A percentile compares a stretch with the other conserved stretches of the same genome.
Evolutionary conservation across 75 land plant species (phyloP).

Genomic region (Pinus albicaulis): DNA sequence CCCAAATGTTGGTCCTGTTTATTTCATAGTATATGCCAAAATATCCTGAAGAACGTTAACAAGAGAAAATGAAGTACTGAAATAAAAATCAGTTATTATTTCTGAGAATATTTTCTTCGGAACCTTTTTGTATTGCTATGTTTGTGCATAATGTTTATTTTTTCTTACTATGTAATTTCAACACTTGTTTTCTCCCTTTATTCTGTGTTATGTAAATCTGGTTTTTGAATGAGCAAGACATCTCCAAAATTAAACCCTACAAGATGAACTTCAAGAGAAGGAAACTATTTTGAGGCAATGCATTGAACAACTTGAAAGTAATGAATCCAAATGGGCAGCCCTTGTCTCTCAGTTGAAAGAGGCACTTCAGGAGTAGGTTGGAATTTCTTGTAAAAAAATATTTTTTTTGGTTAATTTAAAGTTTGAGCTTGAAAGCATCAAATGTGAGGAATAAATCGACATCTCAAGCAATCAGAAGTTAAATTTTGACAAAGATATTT

Average conservation of each 20-base stretch:
- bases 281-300: conserved; percentile 55
- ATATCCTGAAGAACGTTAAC: no score
- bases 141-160: no score
- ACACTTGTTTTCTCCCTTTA: no score
- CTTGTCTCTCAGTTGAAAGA: conserved; percentile 65
- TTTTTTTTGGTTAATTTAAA: not conserved
- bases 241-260: conserved; percentile 34
- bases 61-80: no score
- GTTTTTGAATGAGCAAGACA: conserved; percentile 24
- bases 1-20: not conserved
- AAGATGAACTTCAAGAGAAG: conserved; percentile 59
- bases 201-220: no score
- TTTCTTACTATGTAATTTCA: no score
- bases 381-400: not conserved
- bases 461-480: not conserved
- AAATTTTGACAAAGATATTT: not conserved
- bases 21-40: not conserved
- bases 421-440: not conserved
- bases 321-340: conserved; percentile 56
- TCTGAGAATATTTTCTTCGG: no score
- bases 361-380: conserved; percentile 82
- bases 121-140: no score
- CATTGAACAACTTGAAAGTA: conserved; percentile 63
- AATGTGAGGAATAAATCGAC: not conserved
- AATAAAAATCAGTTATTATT: no score